A percentile compares a stretch with the other conserved stretches of the same genome.
Conservation (phyloP, 345 rosid species). For the Eucalyptus polyanthemos region DNA sequence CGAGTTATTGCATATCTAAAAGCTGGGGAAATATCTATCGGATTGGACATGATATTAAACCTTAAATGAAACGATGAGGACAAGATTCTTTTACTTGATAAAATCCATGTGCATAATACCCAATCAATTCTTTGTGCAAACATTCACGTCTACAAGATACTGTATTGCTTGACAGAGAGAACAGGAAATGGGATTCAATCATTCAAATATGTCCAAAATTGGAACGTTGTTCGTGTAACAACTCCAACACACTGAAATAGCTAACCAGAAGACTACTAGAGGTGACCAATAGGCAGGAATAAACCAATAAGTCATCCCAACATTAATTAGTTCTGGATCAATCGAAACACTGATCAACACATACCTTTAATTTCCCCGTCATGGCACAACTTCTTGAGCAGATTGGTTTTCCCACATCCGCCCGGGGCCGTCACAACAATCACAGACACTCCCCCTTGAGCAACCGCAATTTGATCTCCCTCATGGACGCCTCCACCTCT, state of each 20-base stretch:
- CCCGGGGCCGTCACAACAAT: neutral
- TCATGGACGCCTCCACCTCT: neutral
- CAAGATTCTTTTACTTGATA: neutral
- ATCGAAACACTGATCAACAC: neutral
- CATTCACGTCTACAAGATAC: neutral
- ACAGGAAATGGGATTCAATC: neutral
- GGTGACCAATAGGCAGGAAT: neutral
- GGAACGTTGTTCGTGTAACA: neutral
- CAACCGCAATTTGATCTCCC: neutral
- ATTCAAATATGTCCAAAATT: neutral
- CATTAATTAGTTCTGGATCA: neutral
- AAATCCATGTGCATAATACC: neutral
- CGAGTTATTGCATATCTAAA: neutral
- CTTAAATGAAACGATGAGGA: neutral
- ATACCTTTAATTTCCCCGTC: neutral
- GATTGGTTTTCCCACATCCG: neutral
- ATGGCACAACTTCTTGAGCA: neutral
- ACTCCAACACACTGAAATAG: neutral
- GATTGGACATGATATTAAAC: neutral
- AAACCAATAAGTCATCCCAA: neutral
- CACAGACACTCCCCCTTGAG: neutral
- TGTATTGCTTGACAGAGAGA: neutral
- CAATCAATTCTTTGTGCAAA: neutral
- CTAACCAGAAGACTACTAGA: neutral
- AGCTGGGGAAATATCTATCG: neutral